Conservation (phyloP, 1,284 basidiomycete species). For the Puccinia triticina region DNA sequence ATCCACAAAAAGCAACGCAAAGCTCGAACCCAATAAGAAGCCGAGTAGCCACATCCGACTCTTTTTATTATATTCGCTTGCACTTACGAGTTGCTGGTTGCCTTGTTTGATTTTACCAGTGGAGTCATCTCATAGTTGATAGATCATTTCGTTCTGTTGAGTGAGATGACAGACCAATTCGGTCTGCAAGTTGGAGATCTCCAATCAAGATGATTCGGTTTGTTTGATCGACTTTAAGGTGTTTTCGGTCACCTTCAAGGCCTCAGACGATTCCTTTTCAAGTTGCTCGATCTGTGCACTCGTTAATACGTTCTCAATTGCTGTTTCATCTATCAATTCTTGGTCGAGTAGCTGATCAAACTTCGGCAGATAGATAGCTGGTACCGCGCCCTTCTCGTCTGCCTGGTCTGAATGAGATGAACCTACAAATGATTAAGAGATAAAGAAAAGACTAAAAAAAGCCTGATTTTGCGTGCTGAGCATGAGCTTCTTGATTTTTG, state of each 20-base stretch:
- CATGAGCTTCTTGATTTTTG: constrained; percentile 23
- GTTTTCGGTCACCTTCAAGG: constrained; percentile 77
- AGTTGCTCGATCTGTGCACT: constrained; percentile 86
- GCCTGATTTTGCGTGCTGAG: not conserved
- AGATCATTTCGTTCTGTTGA: constrained; percentile 83
- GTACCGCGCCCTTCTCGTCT: constrained; percentile 52
- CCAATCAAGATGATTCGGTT: constrained; percentile 81
- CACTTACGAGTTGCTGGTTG: constrained; percentile 80
- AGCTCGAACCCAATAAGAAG: constrained; percentile 81
- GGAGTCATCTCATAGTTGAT: constrained; percentile 84
- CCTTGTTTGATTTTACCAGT: constrained; percentile 81
- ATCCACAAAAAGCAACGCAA: constrained; percentile 83
- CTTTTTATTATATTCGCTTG: constrained; percentile 76
- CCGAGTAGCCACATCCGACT: constrained; percentile 78
- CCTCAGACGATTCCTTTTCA: constrained; percentile 81
- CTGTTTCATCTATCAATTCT: constrained; percentile 63
- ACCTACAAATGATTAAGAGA: not conserved
- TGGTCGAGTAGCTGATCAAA: constrained; percentile 60
- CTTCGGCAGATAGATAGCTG: constrained; percentile 57
- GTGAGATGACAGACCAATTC: constrained; percentile 83
- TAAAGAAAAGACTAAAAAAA: not conserved
- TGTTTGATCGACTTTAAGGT: constrained; percentile 81
- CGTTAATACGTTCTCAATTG: constrained; percentile 70
- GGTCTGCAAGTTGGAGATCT: constrained; percentile 85
- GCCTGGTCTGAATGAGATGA: constrained; percentile 19